Evolutionary conservation across 306 rosid species (phyloP).

Genomic region (Chamaecrista fasciculata): DNA sequence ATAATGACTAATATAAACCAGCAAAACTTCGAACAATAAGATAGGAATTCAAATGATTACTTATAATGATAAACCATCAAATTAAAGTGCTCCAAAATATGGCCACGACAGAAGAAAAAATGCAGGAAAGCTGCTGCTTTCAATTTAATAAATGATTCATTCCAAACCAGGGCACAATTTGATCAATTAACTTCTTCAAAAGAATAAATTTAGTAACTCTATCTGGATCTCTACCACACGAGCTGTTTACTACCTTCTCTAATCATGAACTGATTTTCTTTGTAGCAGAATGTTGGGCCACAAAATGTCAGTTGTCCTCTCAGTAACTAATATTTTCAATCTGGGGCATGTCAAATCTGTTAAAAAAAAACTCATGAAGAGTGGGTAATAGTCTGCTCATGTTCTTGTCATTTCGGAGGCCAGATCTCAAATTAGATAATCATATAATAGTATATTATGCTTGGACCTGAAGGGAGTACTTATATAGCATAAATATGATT

Average conservation of each 20-base stretch:
- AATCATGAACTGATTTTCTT: slow-evolving; percentile 15
- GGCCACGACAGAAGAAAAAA: slow-evolving; percentile 22
- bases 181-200: background rate
- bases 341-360: slow-evolving; percentile 6
- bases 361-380: background rate
- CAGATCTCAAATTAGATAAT: background rate
- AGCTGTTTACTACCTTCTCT: slow-evolving; percentile 15
- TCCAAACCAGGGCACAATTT: background rate
- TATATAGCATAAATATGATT: background rate
- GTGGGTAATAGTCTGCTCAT: background rate
- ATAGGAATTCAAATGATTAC: slow-evolving; percentile 13
- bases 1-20: background rate
- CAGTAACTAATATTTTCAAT: background rate
- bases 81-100: slow-evolving; percentile 28
- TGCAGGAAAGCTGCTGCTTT: slow-evolving; percentile 17
- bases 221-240: slow-evolving; percentile 20
- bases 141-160: background rate
- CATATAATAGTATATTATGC: slow-evolving; percentile 7
- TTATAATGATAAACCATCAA: slow-evolving; percentile 26
- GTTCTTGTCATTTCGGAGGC: background rate
- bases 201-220: background rate
- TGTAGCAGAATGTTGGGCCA: slow-evolving; percentile 19
- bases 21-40: slow-evolving; percentile 1
- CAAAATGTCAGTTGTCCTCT: slow-evolving; percentile 11
- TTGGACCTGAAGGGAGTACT: slow-evolving; percentile 13